phyloP scores from a whole-genome alignment of 1,284 basidiomycete genomes.

The Trichosporon sp. region DNA sequence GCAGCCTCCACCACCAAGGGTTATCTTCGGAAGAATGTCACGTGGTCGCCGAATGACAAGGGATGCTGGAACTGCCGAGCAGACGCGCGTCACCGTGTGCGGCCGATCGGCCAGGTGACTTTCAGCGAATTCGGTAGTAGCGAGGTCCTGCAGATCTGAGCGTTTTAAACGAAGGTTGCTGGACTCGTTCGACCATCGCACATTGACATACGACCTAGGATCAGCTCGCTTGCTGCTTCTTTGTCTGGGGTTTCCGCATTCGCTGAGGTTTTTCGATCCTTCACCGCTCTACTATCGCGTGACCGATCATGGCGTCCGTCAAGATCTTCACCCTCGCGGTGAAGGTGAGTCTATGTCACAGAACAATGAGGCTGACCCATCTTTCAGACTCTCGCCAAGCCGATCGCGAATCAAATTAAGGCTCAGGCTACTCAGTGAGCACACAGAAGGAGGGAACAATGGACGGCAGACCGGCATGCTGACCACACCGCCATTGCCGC shows the following conservation, averaged over 20 bases:
- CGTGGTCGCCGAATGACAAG: background rate
- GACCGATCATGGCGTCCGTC: conserved; percentile 57
- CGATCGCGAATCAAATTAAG: conserved; percentile 68
- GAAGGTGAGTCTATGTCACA: conserved; percentile 52
- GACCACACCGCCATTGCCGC: background rate
- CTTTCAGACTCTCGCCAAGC: conserved; percentile 71
- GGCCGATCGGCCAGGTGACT: background rate
- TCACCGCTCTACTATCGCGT: background rate
- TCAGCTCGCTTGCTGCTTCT: background rate
- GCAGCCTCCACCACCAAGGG: background rate
- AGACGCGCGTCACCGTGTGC: background rate
- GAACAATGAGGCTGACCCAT: conserved; percentile 10
- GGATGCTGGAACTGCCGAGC: background rate
- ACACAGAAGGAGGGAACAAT: conserved; percentile 6
- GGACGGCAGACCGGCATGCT: background rate
- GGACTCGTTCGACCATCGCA: background rate
- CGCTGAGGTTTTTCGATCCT: background rate
- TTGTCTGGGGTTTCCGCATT: background rate
- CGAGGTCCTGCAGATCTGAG: background rate
- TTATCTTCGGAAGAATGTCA: background rate
- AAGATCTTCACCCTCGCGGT: conserved; percentile 64
- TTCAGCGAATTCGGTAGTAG: background rate
- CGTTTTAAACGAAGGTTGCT: background rate
- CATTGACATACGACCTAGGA: background rate
- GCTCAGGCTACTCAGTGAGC: conserved; percentile 69